Percentiles rank a stretch among this genome's conserved stretches.
These are phyloP conservation scores for Nicotiana rustica DNA, from an alignment of 305 asterid species.

Conservation along the genomic window DNA sequence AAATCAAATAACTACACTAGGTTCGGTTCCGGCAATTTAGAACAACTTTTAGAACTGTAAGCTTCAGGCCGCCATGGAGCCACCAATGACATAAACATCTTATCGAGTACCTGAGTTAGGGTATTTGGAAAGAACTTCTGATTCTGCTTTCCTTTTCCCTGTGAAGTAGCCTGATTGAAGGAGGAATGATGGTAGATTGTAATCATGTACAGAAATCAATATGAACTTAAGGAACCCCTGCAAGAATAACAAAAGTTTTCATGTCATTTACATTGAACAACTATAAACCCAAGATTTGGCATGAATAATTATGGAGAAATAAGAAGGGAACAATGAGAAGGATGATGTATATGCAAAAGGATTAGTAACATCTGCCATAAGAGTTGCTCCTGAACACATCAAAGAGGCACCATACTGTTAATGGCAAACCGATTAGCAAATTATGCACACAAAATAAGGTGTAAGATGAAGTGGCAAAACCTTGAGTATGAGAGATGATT, in stretches of 20 bases:
- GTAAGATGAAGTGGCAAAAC: neutral
- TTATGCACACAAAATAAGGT: neutral
- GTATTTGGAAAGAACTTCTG: constrained; percentile 90
- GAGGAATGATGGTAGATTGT: constrained; percentile 86
- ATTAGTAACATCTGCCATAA: neutral
- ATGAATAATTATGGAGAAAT: neutral
- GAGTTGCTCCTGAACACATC: neutral
- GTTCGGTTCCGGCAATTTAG: neutral
- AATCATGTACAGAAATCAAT: constrained; percentile 95
- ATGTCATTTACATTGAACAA: neutral
- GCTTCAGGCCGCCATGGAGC: neutral
- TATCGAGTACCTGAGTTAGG: constrained; percentile 70
- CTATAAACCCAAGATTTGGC: neutral
- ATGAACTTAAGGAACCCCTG: constrained; percentile 90
- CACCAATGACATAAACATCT: neutral
- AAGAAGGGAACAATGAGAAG: neutral
- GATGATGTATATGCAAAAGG: neutral
- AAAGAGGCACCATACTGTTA: constrained; percentile 9
- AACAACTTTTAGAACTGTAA: neutral
- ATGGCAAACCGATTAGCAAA: neutral
- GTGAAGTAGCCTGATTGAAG: constrained; percentile 80
- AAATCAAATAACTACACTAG: neutral
- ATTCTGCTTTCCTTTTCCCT: constrained; percentile 98
- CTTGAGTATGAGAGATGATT: neutral
- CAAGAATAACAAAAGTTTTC: constrained; percentile 28